These are phyloP conservation scores for Candida michaelii DNA, from an alignment of 805 yeast genomes.

Conservation along the genomic window DNA sequence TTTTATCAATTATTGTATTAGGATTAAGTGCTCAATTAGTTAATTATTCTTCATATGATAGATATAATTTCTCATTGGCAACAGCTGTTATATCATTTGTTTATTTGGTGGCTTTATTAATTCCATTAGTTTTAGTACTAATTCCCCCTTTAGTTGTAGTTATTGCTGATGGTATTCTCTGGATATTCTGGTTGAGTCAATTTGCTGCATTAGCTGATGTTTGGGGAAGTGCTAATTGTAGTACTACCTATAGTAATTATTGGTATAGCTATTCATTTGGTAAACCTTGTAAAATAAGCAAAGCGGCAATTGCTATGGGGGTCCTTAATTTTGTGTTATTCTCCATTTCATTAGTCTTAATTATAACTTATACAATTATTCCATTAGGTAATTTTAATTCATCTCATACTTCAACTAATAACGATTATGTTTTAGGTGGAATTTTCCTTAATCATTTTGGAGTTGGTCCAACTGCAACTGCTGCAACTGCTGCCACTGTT, in stretches of 20 bases:
- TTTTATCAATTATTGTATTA: slow-evolving; percentile 17
- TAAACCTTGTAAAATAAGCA: slow-evolving; percentile 20
- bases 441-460: neutral
- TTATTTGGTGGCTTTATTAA: slow-evolving; percentile 9
- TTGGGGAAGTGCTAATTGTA: slow-evolving; percentile 18
- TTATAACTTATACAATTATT: slow-evolving; percentile 17
- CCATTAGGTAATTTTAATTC: slow-evolving; percentile 14
- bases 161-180: slow-evolving; percentile 17
- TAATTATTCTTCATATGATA: slow-evolving; percentile 7
- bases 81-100: slow-evolving; percentile 14
- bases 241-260: neutral
- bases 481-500: neutral
- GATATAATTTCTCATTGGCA: slow-evolving; percentile 16
- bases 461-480: too few species aligned
- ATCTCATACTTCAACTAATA: slow-evolving; percentile 1
- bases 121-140: slow-evolving; percentile 11
- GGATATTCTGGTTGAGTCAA: slow-evolving; percentile 23
- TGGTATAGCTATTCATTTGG: neutral
- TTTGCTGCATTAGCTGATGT: slow-evolving; percentile 23
- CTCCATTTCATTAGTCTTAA: slow-evolving; percentile 17
- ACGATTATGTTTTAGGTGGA: neutral
- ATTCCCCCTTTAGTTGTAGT: slow-evolving; percentile 16
- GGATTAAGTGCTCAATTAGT: slow-evolving; percentile 18
- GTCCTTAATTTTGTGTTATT: slow-evolving; percentile 23
- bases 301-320: slow-evolving; percentile 23